phyloP scores from a whole-genome alignment of 495 filamentous ascomycete species.

The Sordaria brevicollis region DNA sequence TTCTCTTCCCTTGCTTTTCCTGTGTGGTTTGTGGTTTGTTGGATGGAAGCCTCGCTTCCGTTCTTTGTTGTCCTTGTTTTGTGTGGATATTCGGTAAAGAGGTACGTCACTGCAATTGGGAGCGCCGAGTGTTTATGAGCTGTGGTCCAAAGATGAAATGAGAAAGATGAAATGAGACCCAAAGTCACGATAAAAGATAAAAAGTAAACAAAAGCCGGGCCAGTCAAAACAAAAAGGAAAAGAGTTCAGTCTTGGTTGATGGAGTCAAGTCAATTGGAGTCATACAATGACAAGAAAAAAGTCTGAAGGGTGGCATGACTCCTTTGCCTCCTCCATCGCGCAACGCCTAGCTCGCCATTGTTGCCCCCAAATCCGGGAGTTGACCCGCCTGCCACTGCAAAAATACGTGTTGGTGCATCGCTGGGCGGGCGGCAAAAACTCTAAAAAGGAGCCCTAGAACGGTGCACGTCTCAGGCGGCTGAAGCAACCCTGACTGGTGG shows the following conservation, averaged over 20 bases:
- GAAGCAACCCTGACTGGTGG: not conserved
- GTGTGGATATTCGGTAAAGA: not conserved
- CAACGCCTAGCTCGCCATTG: no score
- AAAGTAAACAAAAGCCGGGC: not conserved
- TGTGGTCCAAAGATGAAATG: not conserved
- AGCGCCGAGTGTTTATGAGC: not conserved
- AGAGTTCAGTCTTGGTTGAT: not conserved
- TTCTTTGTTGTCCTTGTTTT: not conserved
- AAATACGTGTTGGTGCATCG: not conserved
- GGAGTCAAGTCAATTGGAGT: not conserved
- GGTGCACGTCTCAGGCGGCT: not conserved
- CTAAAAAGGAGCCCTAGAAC: not conserved
- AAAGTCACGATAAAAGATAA: not conserved
- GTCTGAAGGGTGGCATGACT: slow-evolving; percentile 1
- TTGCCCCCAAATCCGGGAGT: not conserved
- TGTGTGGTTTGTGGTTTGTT: not conserved
- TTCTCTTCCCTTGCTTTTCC: not conserved
- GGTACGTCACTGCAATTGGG: not conserved
- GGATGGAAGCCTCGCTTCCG: not conserved
- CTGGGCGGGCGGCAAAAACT: not conserved
- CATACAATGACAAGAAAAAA: not conserved
- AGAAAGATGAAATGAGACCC: not conserved
- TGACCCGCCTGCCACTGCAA: not conserved
- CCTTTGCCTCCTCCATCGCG: not conserved
- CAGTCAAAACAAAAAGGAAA: not conserved